Conservation (phyloP, 2,329 filamentous ascomycete genomes). For the Akanthomyces dipterigenus region DNA sequence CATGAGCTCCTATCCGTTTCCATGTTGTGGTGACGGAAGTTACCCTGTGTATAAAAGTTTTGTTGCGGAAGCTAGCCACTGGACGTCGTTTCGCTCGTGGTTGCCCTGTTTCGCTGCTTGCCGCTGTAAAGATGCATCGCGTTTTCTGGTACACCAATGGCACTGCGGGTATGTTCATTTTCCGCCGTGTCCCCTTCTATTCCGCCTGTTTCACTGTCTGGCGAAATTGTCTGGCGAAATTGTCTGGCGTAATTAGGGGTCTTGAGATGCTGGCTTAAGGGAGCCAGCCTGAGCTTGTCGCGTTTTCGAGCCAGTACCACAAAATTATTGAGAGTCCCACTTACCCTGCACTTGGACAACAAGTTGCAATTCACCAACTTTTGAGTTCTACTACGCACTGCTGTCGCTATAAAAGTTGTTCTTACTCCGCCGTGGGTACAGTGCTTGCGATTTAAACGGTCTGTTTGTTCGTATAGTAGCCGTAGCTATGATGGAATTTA, state of each 20-base stretch:
- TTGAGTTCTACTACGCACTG: background rate
- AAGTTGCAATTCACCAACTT: background rate
- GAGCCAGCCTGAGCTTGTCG: background rate
- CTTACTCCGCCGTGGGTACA: background rate
- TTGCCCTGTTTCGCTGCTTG: background rate
- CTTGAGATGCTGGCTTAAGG: background rate
- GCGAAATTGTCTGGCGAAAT: no score
- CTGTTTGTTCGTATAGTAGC: background rate
- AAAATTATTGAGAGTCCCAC: slow-evolving; percentile 3
- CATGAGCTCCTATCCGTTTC: background rate
- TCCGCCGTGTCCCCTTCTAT: background rate
- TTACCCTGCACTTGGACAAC: slow-evolving; percentile 2
- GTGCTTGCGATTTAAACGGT: background rate
- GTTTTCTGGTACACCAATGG: slow-evolving; percentile 46
- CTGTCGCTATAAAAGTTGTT: background rate
- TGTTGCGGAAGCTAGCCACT: background rate
- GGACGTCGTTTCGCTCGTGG: background rate
- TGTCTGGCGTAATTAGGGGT: background rate
- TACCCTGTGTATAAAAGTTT: slow-evolving; percentile 51
- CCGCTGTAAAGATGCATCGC: slow-evolving; percentile 65
- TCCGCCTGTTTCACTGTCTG: background rate
- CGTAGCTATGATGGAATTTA: slow-evolving; percentile 57
- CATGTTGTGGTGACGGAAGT: background rate
- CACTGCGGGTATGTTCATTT: slow-evolving; percentile 40
- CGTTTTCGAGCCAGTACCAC: background rate